phyloP scores from a whole-genome alignment of 352 stramenopile species.

The Phytophthora ohioensis region DNA sequence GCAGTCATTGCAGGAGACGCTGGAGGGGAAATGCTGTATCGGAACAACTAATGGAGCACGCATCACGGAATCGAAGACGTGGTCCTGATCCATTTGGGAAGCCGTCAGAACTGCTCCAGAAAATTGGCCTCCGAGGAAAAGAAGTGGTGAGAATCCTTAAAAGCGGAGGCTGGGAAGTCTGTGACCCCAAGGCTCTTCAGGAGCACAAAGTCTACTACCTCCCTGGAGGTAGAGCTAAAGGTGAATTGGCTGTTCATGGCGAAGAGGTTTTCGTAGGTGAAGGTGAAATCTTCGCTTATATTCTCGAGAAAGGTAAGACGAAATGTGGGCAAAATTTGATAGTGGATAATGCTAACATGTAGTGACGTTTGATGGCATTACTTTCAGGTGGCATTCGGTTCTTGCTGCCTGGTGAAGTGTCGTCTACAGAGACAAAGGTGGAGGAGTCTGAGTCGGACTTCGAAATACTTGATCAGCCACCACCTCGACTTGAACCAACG shows the following conservation, averaged over 20 bases:
- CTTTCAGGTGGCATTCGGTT: constrained; percentile 22
- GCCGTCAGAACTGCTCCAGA: constrained; percentile 26
- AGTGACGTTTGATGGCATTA: not conserved
- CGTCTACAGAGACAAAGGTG: constrained; percentile 14
- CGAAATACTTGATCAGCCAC: constrained; percentile 9
- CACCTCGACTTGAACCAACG: not conserved
- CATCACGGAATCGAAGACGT: constrained; percentile 13
- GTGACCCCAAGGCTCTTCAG: constrained; percentile 28
- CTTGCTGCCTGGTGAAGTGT: constrained; percentile 25
- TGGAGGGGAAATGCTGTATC: not conserved
- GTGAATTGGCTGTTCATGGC: constrained; percentile 18
- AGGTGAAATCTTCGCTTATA: constrained; percentile 32
- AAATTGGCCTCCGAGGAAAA: constrained; percentile 31
- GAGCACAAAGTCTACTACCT: constrained; percentile 30
- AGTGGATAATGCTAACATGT: not conserved
- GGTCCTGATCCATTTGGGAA: constrained; percentile 11
- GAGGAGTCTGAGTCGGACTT: constrained; percentile 7
- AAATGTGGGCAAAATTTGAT: not conserved
- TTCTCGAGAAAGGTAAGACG: constrained; percentile 23
- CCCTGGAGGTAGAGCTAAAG: constrained; percentile 22
- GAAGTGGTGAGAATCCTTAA: constrained; percentile 33
- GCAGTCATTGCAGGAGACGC: not conserved
- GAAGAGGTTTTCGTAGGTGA: constrained; percentile 31
- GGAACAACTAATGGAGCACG: constrained; percentile 6
- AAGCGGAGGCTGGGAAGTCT: constrained; percentile 22